Percentiles rank a stretch among this genome's conserved stretches.
These are phyloP conservation scores for Raphanus sativus DNA, from an alignment of 345 rosid genomes.

Conservation along the genomic window DNA sequence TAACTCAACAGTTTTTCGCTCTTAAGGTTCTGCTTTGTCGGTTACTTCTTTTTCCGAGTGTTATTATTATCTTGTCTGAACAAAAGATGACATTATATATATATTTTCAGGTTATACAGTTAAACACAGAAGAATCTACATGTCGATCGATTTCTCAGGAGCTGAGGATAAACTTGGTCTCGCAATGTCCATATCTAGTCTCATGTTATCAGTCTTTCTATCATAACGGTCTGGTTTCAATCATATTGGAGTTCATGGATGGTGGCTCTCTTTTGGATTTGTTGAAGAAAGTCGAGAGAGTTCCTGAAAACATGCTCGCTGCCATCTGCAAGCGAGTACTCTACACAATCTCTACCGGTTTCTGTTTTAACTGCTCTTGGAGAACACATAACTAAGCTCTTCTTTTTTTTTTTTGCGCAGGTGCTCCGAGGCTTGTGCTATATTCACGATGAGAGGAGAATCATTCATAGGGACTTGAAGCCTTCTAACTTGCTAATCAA, in stretches of 20 bases:
- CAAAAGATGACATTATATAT: not conserved
- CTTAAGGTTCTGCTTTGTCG: conserved; percentile 55
- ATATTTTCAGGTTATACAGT: conserved; percentile 54
- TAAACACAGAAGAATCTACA: conserved; percentile 70
- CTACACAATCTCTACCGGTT: not conserved
- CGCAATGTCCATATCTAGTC: conserved; percentile 80
- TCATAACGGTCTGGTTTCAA: conserved; percentile 72
- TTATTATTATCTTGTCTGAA: not conserved
- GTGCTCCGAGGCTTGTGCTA: conserved; percentile 77
- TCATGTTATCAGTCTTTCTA: conserved; percentile 84
- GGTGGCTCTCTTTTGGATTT: conserved; percentile 84
- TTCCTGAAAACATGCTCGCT: conserved; percentile 45
- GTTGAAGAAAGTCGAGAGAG: conserved; percentile 59
- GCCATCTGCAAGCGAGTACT: conserved; percentile 71
- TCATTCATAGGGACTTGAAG: conserved; percentile 55
- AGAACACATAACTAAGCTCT: not conserved
- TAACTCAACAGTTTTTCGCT: conserved; percentile 87
- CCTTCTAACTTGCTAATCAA: conserved; percentile 66
- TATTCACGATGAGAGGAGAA: conserved; percentile 82
- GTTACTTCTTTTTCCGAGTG: not conserved
- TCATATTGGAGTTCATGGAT: conserved; percentile 86
- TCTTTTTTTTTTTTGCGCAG: conserved; percentile 36
- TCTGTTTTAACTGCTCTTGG: not conserved
- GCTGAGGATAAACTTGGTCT: conserved; percentile 69
- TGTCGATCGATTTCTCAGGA: conserved; percentile 71